Evolutionary conservation across 805 yeast species (phyloP).

Genomic region (Lipomyces lipofer): DNA sequence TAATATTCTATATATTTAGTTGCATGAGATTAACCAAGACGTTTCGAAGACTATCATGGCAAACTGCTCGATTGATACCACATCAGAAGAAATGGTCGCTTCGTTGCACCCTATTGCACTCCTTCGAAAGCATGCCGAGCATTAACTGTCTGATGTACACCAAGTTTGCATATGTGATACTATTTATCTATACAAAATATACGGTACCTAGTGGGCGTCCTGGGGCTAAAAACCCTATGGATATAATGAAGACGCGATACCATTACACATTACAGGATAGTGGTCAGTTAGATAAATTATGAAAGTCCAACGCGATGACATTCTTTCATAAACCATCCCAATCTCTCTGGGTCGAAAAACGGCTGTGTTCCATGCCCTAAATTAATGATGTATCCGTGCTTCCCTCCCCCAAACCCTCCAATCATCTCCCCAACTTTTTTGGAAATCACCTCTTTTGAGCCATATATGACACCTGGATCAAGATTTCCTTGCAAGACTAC

Average conservation of each 20-base stretch:
- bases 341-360: slow-evolving; percentile 89
- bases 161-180: too few relatives aligned
- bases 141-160: too few relatives aligned
- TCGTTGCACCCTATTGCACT: slow-evolving; percentile 53
- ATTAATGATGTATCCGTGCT: slow-evolving; percentile 85
- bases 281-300: too few relatives aligned
- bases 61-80: slow-evolving; percentile 34
- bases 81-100: slow-evolving; percentile 44
- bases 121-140: slow-evolving; percentile 63
- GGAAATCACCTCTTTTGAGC: slow-evolving; percentile 77
- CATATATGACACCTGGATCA: slow-evolving; percentile 94
- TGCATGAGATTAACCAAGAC: slow-evolving; percentile 34
- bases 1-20: slow-evolving; percentile 15
- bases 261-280: too few relatives aligned
- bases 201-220: too few relatives aligned
- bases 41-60: slow-evolving; percentile 34
- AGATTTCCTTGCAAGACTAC: slow-evolving; percentile 90
- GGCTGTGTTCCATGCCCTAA: slow-evolving; percentile 99
- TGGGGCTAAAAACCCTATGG: too few relatives aligned
- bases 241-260: too few relatives aligned
- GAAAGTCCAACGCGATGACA: slow-evolving; percentile 19
- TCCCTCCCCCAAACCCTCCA: slow-evolving; percentile 89
- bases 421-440: slow-evolving; percentile 86
- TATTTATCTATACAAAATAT: too few relatives aligned
- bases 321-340: slow-evolving; percentile 70